phyloP scores from a whole-genome alignment of 352 stramenopile genomes.

The Phytophthora kernoviae region DNA sequence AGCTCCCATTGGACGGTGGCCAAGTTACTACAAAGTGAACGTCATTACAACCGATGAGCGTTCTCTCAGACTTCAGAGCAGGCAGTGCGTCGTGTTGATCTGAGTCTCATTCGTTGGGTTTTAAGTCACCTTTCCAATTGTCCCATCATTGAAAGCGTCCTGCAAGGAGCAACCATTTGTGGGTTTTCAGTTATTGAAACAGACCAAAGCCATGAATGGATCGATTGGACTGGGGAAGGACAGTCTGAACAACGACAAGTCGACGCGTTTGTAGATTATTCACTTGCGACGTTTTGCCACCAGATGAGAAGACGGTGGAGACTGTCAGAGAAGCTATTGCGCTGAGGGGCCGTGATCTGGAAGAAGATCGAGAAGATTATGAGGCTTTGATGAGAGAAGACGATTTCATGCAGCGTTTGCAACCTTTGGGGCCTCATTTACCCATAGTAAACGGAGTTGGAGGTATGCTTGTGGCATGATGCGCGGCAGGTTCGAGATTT shows the following conservation, averaged over 20 bases:
- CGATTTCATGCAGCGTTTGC: not conserved
- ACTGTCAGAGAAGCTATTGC: not conserved
- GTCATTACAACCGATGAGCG: slow-evolving; percentile 1
- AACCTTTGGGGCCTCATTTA: not conserved
- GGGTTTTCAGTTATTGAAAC: not conserved
- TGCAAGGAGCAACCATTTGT: not conserved
- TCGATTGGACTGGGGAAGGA: not conserved
- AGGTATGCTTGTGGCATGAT: not conserved
- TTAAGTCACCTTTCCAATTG: slow-evolving; percentile 13
- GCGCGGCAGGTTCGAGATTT: not conserved
- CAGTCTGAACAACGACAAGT: not conserved
- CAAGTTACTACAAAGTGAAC: slow-evolving; percentile 11
- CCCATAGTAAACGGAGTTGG: not conserved
- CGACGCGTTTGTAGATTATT: not conserved
- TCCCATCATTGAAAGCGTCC: slow-evolving; percentile 89
- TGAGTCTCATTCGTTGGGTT: slow-evolving; percentile 7
- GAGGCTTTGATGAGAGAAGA: not conserved
- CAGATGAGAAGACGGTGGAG: not conserved
- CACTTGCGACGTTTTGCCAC: not conserved
- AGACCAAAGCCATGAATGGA: not conserved
- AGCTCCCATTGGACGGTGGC: not conserved
- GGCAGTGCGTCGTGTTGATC: slow-evolving; percentile 3
- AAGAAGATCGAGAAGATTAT: not conserved
- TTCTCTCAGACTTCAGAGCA: slow-evolving; percentile 2
- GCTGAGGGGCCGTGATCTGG: not conserved